Evolutionary conservation across 768 basidiomycete genomes (phyloP).

Genomic region (Boletus subcaerulescens): DNA sequence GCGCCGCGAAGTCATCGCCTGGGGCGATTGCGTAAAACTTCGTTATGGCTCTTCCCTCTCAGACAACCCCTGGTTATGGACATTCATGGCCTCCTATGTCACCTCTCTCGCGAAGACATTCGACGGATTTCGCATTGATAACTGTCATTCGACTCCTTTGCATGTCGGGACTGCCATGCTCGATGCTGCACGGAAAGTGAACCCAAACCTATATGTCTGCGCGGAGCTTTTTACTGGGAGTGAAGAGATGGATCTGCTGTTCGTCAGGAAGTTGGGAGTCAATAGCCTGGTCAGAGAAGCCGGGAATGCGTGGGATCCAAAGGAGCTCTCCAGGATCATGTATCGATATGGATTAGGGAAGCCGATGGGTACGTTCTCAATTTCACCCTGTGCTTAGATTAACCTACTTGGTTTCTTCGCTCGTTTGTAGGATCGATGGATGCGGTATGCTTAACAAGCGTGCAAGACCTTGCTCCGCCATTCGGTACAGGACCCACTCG

Average conservation of each 20-base stretch:
- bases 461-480: constrained; percentile 76
- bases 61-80: constrained; percentile 94
- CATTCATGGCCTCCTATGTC: constrained; percentile 85
- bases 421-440: constrained; percentile 82
- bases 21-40: constrained; percentile 98
- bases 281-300: constrained; percentile 94
- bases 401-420: not conserved
- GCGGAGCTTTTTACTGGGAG: constrained; percentile 97
- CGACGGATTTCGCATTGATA: constrained; percentile 97
- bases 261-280: constrained; percentile 89
- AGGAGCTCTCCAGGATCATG: constrained; percentile 84
- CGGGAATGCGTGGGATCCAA: constrained; percentile 87
- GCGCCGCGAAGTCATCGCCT: constrained; percentile 93
- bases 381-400: not conserved
- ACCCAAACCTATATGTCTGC: constrained; percentile 93
- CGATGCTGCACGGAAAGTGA: constrained; percentile 83
- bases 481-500: constrained; percentile 79
- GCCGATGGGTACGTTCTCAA: constrained; percentile 66
- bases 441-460: constrained; percentile 71
- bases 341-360: constrained; percentile 91
- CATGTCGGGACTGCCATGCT: constrained; percentile 95
- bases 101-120: constrained; percentile 76
- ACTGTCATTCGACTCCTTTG: constrained; percentile 96
- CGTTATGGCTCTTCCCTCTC: constrained; percentile 81
- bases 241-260: constrained; percentile 89